Conservation (phyloP, 1,284 basidiomycete genomes). For the Exobasidium cylindrosporum region DNA sequence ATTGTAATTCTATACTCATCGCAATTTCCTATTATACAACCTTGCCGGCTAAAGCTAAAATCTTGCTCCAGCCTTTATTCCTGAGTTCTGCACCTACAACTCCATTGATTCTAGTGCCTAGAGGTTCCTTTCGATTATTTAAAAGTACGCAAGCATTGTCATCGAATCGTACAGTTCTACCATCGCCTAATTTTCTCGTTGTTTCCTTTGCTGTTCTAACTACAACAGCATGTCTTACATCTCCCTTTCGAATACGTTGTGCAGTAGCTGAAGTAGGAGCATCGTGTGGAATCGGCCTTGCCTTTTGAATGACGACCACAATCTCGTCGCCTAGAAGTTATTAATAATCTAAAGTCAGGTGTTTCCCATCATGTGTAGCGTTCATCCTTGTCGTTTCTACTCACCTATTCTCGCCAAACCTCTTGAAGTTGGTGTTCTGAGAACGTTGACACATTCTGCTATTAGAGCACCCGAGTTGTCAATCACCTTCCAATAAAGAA, state of each 20-base stretch:
- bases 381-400: no score
- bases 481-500: constrained; percentile 67
- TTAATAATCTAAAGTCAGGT: neutral
- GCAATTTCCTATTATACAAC: no score
- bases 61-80: constrained; percentile 91
- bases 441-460: constrained; percentile 93
- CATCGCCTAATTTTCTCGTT: constrained; percentile 71
- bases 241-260: constrained; percentile 73
- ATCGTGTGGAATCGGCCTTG: constrained; percentile 67
- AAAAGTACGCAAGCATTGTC: constrained; percentile 95
- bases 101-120: constrained; percentile 90
- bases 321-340: constrained; percentile 84
- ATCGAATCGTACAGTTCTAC: constrained; percentile 83
- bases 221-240: constrained; percentile 89
- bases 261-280: constrained; percentile 61
- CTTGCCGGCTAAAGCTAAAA: constrained; percentile 86
- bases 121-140: constrained; percentile 95
- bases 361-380: neutral
- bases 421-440: constrained; percentile 82
- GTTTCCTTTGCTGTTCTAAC: constrained; percentile 84
- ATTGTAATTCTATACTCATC: no score
- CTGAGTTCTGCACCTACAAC: constrained; percentile 87
- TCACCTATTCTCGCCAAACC: constrained; percentile 68
- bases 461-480: constrained; percentile 97
- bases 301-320: constrained; percentile 90